phyloP scores from a whole-genome alignment of 257 asterid species.

The Ehretia macrophylla region DNA sequence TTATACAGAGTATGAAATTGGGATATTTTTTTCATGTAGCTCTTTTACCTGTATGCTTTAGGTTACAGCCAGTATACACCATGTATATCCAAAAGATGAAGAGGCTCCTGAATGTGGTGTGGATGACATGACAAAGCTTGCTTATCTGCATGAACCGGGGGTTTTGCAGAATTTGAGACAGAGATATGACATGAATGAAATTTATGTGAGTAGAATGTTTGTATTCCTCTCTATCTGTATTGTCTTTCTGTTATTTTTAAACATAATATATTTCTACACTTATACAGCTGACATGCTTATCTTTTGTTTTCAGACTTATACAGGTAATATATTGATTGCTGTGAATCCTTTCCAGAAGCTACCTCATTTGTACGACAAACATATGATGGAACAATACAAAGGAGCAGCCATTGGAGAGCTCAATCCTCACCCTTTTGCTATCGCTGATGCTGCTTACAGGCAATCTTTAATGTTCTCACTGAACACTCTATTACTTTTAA shows the following conservation, averaged over 20 bases:
- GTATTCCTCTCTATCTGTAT: background rate
- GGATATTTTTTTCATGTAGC: no score
- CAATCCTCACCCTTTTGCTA: conserved; percentile 84
- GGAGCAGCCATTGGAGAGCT: conserved; percentile 73
- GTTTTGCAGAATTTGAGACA: conserved; percentile 66
- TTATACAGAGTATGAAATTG: no score
- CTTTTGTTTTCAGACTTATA: conserved; percentile 60
- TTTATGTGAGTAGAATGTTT: conserved; percentile 52
- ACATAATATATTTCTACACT: background rate
- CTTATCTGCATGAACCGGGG: conserved; percentile 93
- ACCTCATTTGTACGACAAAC: conserved; percentile 61
- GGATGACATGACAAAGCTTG: conserved; percentile 93
- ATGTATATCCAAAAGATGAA: conserved; percentile 59
- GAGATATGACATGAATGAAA: conserved; percentile 70
- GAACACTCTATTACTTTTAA: conserved; percentile 5
- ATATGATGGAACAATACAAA: conserved; percentile 69
- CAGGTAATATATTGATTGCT: conserved; percentile 89
- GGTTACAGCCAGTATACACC: conserved; percentile 51
- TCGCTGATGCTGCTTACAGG: conserved; percentile 94
- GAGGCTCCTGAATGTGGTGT: conserved; percentile 71
- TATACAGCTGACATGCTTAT: background rate
- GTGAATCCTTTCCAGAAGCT: conserved; percentile 83
- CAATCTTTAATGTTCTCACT: conserved; percentile 19
- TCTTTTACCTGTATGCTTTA: conserved; percentile 4
- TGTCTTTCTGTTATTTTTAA: background rate